Evolutionary conservation across 306 rosid genomes (phyloP), one percentile per base, ranked within the genome.

Genomic region (Casuarina cunninghamiana): DNA sequence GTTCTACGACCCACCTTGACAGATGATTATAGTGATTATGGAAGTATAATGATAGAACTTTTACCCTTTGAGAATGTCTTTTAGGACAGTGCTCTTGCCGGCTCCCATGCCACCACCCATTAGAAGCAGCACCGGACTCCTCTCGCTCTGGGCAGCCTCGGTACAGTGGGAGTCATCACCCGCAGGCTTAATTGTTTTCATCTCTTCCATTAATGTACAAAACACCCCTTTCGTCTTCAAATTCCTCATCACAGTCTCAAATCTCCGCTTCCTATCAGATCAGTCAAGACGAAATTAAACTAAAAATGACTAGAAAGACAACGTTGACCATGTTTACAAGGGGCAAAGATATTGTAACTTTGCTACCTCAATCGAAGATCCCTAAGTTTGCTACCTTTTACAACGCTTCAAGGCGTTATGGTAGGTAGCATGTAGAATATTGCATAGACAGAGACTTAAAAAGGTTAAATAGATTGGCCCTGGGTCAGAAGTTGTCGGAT

Each of bases 71-170:
- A 81, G 88, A 84, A 93, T 91, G 62, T 88, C 87, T 86, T 91
- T 91, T 70, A 95, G 94, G 80, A 93, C 97, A 4, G 99, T 93
- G 88, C 97, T 95, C 76, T 95, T 95, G 88, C 99, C 97, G 41
- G 94, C 97, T 2, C 97, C 97, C 99, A 93, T 93, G 45, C 99
- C 99, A 78, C 99, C 97, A 4, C 99, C 99, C 93, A 95, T 95
- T 6, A 95, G 86, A 12, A 95, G 80, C 38, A 95, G 84, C 67
- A 95, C 93, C 0, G 99, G 99, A 71, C 94, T 95, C 57, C 99
- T 87, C 61, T 93, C 68, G 17, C 75, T 80, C 80, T 53, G 91
- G 32, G 82, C 88, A 16, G 68, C 81, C 5, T 84, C 88, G 3
- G 85, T 86, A 39, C 77, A 60, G 41, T 79, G 76, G 10, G 92